Base-by-base conservation (phyloP, 306 rosid species). In the Castanospermum australe region DNA sequence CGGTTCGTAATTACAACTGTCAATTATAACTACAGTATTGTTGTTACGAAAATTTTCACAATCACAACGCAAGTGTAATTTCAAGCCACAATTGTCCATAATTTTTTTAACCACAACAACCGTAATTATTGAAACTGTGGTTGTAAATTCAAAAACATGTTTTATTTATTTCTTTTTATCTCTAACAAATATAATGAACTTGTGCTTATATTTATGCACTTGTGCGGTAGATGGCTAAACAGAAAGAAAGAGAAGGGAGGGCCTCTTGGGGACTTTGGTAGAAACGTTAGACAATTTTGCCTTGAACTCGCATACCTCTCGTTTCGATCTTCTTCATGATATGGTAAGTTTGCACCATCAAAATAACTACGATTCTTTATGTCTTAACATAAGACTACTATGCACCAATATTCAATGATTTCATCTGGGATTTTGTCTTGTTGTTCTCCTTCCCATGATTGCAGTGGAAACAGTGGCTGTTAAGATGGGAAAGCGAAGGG, bases 391-490 rank as follows among this genome's bases (percentile, higher is more conserved):
- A n/a, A n/a, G n/a, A n/a, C n/a, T n/a, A n/a, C n/a, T n/a, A n/a
- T n/a, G n/a, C n/a, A n/a, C n/a, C n/a, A n/a, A 44, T 18, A 61
- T 17, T 14, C 6, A 15, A 51, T 70, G 17, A 22, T 10, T 28
- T 47, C 5, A 28, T 5, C 20, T 18, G 18, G 52, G 20, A 17
- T 15, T 17, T n/a, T 15, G 0, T 20, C 1, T 20, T 17, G 9
- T 54, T n/a, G 6, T 52, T 42, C 44, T 24, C 12, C 36, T 33
- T 28, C 20, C 35, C 1, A 18, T 17, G 24, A 18, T 36, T 44
- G 12, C 33, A 90, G 95, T 90, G 95, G 95, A 77, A 55, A 20
- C 81, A 83, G 20, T 90, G 92, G 92, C 41, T 90, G 35, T 14
- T 81, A 21, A 84, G 80, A 62, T 90, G 95, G 92, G 79, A 85